Percentiles rank a stretch among this genome's conserved stretches.
Evolutionary conservation across 768 basidiomycete species (phyloP).

Genomic region (Boletus edulis): DNA sequence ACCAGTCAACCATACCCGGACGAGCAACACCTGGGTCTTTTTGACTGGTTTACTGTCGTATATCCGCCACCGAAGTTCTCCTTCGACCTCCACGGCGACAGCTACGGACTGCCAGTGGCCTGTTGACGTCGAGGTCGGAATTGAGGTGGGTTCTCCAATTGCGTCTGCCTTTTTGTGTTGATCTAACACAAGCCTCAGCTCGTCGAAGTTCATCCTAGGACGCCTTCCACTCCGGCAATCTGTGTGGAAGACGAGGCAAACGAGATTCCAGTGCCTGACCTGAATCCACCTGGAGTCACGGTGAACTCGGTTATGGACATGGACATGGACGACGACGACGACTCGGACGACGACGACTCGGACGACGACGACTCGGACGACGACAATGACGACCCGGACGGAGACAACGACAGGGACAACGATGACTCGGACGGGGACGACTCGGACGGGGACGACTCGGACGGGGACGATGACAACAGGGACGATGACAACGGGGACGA

Average conservation of each 20-base stretch:
- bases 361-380: too few relatives aligned
- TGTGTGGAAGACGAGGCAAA: slow-evolving; percentile 18
- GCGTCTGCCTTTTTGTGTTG: not conserved
- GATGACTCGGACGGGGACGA: too few relatives aligned
- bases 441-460: too few relatives aligned
- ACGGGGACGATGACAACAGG: too few relatives aligned
- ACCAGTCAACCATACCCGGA: not conserved
- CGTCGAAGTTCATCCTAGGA: slow-evolving; percentile 16
- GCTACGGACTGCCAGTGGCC: not conserved
- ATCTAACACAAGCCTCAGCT: slow-evolving; percentile 3
- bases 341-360: too few relatives aligned
- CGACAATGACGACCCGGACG: too few relatives aligned
- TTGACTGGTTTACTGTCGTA: slow-evolving; percentile 9
- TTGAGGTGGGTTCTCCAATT: slow-evolving; percentile 4
- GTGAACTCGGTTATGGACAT: slow-evolving; percentile 15
- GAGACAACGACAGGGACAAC: not conserved
- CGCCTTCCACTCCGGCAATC: slow-evolving; percentile 14
- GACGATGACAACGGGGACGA: too few relatives aligned
- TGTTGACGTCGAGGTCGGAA: slow-evolving; percentile 8
- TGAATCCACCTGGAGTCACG: slow-evolving; percentile 4
- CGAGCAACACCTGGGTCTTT: slow-evolving; percentile 6
- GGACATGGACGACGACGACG: too few relatives aligned
- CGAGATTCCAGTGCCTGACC: slow-evolving; percentile 1
- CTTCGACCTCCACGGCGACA: too few relatives aligned
- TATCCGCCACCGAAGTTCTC: not conserved